Evolutionary conservation across 2,329 filamentous ascomycete genomes (phyloP), one percentile per base, ranked within the genome.

Genomic region (Trichoderma sp.): DNA sequence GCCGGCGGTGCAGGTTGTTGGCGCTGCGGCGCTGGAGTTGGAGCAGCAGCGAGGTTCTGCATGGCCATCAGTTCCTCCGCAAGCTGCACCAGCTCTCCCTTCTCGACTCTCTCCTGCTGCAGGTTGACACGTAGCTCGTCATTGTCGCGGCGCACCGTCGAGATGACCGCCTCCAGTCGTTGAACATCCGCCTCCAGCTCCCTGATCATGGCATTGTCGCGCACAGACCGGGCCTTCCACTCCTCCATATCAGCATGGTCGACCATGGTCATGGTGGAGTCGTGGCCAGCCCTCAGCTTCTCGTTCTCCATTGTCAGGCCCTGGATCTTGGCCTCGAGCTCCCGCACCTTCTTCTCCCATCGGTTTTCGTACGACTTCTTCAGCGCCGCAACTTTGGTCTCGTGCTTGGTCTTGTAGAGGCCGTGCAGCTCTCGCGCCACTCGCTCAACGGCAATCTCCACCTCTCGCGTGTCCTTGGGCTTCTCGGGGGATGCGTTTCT

Each of bases 331-430:
- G 81, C 80, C 81, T 97, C 93, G 3, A 97, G 88, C 76, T 95
- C 93, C 69, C 89, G 89, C 71, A 95, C 89, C 78, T 92, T 93
- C 86, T 97, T 97, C 82, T 97, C 94, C 89, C 94, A 96, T 70
- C 95, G 91, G 61, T 89, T 88, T 81, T 98, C 94, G 83, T 98
- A 92, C 74, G 88, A 91, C 82, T 91, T 91, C 83, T 92, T 98
- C 75, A 99, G 86, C 4, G 95, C 95, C 1, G 93, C 89, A 58
- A 98, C 95, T 84, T 99, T 99, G 74, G 91, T 93, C 84, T 98
- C 95, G 80, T 99, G 96, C 84, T 99, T 99, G 79, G 92, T 91
- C 84, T 98, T 98, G 87, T 99, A 99, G 12, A 97, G 87, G 0
- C 91, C 88, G 80, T 99, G 96, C 53, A 99, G 87, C 79, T 99